Base-by-base conservation (phyloP, 805 yeast genomes). In the Starmera amethionina region DNA sequence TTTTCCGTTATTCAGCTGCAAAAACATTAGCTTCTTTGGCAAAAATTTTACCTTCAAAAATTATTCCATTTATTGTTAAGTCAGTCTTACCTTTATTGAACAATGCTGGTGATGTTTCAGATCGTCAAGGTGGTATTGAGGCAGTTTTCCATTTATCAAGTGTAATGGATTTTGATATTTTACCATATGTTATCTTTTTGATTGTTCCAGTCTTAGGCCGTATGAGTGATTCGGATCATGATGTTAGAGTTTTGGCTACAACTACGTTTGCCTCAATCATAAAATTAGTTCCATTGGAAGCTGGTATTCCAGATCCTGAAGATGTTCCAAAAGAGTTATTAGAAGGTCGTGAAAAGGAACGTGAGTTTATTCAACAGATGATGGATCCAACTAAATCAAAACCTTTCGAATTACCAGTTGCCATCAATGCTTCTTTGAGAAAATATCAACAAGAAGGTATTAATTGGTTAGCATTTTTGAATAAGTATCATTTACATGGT, bases 361-460 rank as follows among this genome's bases (percentile, higher is more conserved):
- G 99, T 56, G 95, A 86, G 50, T 93, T 93, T 50, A 83, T 93
- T 42, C 83, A 82, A 50, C 98, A 93, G 57, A 90, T 93, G 97
- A 86, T 93, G 93, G 97, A 93, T 59, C 95, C 95, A 14, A 70
- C 86, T 4, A 88, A 89, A 56, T 84, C 93, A 35, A 75, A 89
- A 51, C 79, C 95, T 0, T 93, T 90, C 58, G 81, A 77, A 38
- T 64, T 94, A 31, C 98, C 98, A 0, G 93, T 93, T 33, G 76
- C 89, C 3, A 87, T 93, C 45, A 84, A 86, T 46, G 98, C 98
- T 0, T 86, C 94, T 1, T 70, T 93, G 46, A 77, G 99, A 58
- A 83, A 85, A 46, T 93, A 93, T 57, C 99, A 93, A 64, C 97
- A 93, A 59, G 97, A 93, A 45, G 99, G 99, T 61, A 94, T 93